Conservation (phyloP, 768 basidiomycete genomes). For the Naganishia vaughanmartiniae region DNA sequence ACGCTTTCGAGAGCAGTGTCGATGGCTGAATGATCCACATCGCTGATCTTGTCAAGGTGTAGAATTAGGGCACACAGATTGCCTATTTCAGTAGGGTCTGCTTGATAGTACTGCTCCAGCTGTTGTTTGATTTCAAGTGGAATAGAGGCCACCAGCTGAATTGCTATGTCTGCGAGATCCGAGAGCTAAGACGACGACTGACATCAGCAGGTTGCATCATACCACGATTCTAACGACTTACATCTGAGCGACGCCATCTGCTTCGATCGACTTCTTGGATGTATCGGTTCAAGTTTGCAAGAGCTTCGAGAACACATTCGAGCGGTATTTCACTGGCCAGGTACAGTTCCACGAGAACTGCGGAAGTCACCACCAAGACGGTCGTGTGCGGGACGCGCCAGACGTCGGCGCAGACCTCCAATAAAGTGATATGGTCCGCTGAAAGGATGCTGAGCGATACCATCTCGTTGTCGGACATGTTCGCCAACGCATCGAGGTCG, state of each 20-base stretch:
- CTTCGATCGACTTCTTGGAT: conserved; percentile 68
- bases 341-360: conserved; percentile 79
- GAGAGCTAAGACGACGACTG: conserved; percentile 30
- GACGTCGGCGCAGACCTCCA: conserved; percentile 80
- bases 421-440: conserved; percentile 69
- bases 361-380: conserved; percentile 72
- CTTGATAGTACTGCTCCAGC: conserved; percentile 23
- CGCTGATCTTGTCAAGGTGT: conserved; percentile 17
- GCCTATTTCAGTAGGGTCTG: conserved; percentile 9
- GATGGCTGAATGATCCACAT: conserved; percentile 19
- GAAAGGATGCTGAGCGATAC: conserved; percentile 90
- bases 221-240: conserved; percentile 56
- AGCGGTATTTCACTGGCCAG: conserved; percentile 86
- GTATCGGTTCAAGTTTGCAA: conserved; percentile 69
- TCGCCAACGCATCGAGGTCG: conserved; percentile 85
- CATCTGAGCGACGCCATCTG: conserved; percentile 77
- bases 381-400: conserved; percentile 85
- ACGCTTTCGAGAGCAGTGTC: conserved; percentile 5
- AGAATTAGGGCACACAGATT: conserved; percentile 23
- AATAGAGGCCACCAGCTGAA: background rate
- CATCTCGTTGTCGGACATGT: conserved; percentile 84
- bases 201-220: conserved; percentile 25
- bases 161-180: conserved; percentile 8
- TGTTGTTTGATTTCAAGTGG: conserved; percentile 8
- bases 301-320: conserved; percentile 89